Conservation (phyloP, 768 basidiomycete species). For the Coprinellus micaceus region DNA sequence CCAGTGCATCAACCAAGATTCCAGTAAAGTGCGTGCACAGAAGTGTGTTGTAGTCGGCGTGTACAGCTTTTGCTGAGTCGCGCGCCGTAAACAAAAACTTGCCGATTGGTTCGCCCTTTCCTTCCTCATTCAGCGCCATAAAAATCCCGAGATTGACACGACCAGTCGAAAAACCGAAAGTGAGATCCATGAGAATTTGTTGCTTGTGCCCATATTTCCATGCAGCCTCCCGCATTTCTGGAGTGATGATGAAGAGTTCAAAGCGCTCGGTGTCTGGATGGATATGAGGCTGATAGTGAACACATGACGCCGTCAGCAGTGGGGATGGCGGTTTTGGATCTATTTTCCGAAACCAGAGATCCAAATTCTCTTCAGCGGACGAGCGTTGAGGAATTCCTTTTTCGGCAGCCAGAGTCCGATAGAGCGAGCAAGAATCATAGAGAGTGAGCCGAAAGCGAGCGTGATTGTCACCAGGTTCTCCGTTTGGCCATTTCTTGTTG, state of each 20-base stretch:
- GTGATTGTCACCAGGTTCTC: slow-evolving; percentile 13
- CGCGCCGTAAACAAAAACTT: slow-evolving; percentile 23
- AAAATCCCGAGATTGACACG: slow-evolving; percentile 26
- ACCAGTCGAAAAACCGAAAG: slow-evolving; percentile 21
- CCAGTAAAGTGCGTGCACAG: slow-evolving; percentile 16
- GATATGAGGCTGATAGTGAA: slow-evolving; percentile 22
- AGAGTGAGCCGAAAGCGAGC: slow-evolving; percentile 14
- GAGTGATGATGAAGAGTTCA: slow-evolving; percentile 17
- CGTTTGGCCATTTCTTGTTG: slow-evolving; percentile 14
- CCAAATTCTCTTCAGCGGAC: slow-evolving; percentile 24
- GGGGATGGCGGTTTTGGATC: slow-evolving; percentile 18
- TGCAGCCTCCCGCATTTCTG: slow-evolving; percentile 15
- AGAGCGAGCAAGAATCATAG: slow-evolving; percentile 22
- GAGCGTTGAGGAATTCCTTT: slow-evolving; percentile 21
- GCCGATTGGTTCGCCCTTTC: slow-evolving; percentile 28
- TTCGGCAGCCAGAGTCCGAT: slow-evolving; percentile 20
- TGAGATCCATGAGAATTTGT: slow-evolving; percentile 23
- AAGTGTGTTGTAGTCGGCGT: slow-evolving; percentile 22
- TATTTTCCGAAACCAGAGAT: slow-evolving; percentile 21
- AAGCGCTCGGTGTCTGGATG: slow-evolving; percentile 17
- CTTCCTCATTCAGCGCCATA: slow-evolving; percentile 28
- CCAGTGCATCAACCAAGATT: slow-evolving; percentile 16
- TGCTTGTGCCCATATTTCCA: slow-evolving; percentile 24
- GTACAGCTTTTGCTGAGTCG: slow-evolving; percentile 18
- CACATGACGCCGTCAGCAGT: slow-evolving; percentile 15